Conservation (phyloP, 2,329 filamentous ascomycete species). For the Ophiosphaerella narmari region DNA sequence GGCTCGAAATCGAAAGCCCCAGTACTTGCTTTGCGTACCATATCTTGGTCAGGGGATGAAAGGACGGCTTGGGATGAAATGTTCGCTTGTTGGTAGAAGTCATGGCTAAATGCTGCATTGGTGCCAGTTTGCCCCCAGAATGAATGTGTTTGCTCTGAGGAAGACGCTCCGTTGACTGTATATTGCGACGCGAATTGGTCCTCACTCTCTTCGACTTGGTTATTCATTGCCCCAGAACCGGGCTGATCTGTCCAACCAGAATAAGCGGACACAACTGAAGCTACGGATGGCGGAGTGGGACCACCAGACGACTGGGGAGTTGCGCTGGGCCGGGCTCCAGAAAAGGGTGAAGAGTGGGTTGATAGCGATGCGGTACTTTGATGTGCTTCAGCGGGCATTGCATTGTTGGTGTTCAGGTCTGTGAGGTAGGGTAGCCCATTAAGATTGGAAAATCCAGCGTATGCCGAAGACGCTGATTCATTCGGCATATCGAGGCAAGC, state of each 20-base stretch:
- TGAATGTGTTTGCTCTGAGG: conserved; percentile 37
- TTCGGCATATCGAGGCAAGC: conserved; percentile 31
- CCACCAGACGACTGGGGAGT: conserved; percentile 41
- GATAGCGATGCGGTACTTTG: conserved; percentile 39
- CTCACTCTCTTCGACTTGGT: conserved; percentile 27
- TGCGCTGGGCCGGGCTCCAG: conserved; percentile 35
- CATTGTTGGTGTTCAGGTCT: conserved; percentile 25
- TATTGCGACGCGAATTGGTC: conserved; percentile 38
- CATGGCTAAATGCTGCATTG: not conserved
- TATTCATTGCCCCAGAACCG: conserved; percentile 24
- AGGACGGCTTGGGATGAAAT: conserved; percentile 42
- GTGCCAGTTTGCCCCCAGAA: conserved; percentile 30
- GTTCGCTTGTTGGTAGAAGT: conserved; percentile 44
- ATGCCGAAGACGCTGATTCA: conserved; percentile 27
- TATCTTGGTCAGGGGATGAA: conserved; percentile 38
- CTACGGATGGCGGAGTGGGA: conserved; percentile 38
- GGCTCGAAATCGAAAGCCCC: conserved; percentile 39
- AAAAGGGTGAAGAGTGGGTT: conserved; percentile 43
- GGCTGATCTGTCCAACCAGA: conserved; percentile 44
- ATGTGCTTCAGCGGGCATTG: conserved; percentile 30
- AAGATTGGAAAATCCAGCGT: conserved; percentile 34
- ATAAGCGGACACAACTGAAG: conserved; percentile 43
- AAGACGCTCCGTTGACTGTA: conserved; percentile 34
- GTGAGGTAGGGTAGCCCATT: conserved; percentile 31
- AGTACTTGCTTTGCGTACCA: conserved; percentile 34